These are phyloP conservation scores for Diaporthe aspalathi DNA, from an alignment of 2,329 filamentous ascomycete genomes.

Conservation along the genomic window DNA sequence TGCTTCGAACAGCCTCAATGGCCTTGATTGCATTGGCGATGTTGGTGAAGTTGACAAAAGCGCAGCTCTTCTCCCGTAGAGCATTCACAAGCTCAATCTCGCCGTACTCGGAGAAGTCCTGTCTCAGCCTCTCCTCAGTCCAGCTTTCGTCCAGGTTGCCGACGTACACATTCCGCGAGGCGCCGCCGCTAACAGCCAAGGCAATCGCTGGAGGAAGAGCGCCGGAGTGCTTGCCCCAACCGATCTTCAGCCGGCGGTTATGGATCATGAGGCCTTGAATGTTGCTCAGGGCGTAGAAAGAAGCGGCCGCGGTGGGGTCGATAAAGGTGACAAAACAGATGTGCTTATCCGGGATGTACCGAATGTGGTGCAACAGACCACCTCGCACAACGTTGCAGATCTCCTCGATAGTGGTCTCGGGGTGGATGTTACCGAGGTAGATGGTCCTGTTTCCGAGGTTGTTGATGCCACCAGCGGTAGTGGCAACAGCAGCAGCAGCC, in stretches of 20 bases:
- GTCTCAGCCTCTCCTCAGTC: slow-evolving; percentile 93
- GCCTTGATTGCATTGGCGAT: slow-evolving; percentile 99
- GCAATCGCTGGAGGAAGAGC: slow-evolving; percentile 96
- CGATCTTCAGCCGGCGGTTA: slow-evolving; percentile 96
- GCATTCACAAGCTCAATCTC: slow-evolving; percentile 99
- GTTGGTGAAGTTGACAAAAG: slow-evolving; percentile 99
- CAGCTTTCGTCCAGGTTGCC: slow-evolving; percentile 97
- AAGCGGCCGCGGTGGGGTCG: slow-evolving; percentile 95
- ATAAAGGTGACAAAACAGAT: slow-evolving; percentile 99
- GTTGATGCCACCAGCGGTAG: slow-evolving; percentile 94
- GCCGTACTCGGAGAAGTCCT: slow-evolving; percentile 97
- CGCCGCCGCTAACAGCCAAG: slow-evolving; percentile 93
- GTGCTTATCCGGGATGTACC: slow-evolving; percentile 99
- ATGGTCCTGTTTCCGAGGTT: slow-evolving; percentile 98
- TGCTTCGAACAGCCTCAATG: slow-evolving; percentile 93
- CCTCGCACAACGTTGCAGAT: slow-evolving; percentile 99
- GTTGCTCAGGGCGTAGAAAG: slow-evolving; percentile 98
- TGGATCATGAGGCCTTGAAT: slow-evolving; percentile 99
- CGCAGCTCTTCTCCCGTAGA: slow-evolving; percentile 97
- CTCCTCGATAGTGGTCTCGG: slow-evolving; percentile 98
- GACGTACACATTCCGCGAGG: slow-evolving; percentile 98
- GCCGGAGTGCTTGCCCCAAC: slow-evolving; percentile 99
- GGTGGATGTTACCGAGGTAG: slow-evolving; percentile 98
- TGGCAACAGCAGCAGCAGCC: slow-evolving; percentile 94
- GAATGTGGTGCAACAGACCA: slow-evolving; percentile 95